Evolutionary conservation across 305 asterid genomes (phyloP).

Genomic region (Solanum hybrid): DNA sequence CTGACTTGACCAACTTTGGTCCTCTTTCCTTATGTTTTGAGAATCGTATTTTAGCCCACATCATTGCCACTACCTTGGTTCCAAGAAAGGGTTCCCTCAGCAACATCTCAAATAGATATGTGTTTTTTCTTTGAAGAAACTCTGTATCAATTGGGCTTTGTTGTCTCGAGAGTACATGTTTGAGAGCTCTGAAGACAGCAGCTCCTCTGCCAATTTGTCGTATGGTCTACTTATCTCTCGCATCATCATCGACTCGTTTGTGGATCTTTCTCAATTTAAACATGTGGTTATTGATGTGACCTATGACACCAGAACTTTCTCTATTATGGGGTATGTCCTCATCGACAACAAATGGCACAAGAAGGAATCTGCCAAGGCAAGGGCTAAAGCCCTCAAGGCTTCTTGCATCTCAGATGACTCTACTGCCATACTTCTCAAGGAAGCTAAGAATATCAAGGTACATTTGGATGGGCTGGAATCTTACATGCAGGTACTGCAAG

Average conservation of each 20-base stretch:
- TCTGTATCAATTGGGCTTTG: not conserved
- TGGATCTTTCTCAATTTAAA: not conserved
- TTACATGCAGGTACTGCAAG: too few species aligned
- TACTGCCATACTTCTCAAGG: not conserved
- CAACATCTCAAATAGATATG: not conserved
- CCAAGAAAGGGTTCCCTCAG: not conserved
- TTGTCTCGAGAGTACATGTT: not conserved
- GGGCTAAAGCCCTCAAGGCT: not conserved
- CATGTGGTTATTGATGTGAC: not conserved
- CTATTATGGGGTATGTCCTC: not conserved
- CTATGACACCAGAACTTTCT: not conserved
- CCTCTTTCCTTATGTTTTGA: not conserved
- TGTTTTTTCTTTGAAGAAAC: not conserved
- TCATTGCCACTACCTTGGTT: not conserved
- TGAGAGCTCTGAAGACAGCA: not conserved
- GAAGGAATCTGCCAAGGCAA: not conserved
- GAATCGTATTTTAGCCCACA: not conserved
- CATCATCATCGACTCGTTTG: not conserved
- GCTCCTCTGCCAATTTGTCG: rapidly evolving
- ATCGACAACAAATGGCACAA: not conserved
- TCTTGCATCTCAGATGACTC: not conserved
- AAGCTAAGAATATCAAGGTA: not conserved
- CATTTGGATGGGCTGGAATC: not conserved
- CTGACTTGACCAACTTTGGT: not conserved
- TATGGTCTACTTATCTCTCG: not conserved